phyloP scores from a whole-genome alignment of 305 asterid species.

The Nicotiana rustica region DNA sequence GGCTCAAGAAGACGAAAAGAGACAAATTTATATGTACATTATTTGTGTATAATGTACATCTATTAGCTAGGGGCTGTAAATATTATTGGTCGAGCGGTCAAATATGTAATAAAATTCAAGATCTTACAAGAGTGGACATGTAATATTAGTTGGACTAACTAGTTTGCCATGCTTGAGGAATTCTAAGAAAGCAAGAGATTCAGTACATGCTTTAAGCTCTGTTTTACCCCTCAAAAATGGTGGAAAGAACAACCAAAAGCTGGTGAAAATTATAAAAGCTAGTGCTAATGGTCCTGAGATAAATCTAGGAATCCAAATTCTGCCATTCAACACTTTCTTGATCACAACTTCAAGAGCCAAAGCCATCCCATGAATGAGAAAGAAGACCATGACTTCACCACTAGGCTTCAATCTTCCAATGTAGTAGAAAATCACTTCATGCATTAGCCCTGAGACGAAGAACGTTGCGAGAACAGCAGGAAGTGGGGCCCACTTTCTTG shows the following conservation, averaged over 20 bases:
- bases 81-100: too few species aligned
- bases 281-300: constrained; percentile 47
- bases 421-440: constrained; percentile 61
- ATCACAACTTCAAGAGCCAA: constrained; percentile 42
- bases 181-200: constrained; percentile 52
- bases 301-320: constrained; percentile 41
- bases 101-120: background rate
- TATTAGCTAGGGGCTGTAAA: too few species aligned
- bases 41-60: too few species aligned
- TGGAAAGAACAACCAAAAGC: constrained; percentile 69
- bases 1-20: too few species aligned
- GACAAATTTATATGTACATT: too few species aligned
- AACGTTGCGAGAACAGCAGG: constrained; percentile 56
- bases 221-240: constrained; percentile 52
- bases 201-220: constrained; percentile 57
- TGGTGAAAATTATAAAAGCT: constrained; percentile 46
- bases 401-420: constrained; percentile 54
- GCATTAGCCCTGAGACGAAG: constrained; percentile 68
- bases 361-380: constrained; percentile 55
- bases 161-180: constrained; percentile 43
- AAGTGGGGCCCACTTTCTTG: constrained; percentile 43
- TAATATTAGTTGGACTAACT: constrained; percentile 45
- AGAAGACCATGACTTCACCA: constrained; percentile 52
- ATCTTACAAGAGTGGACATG: constrained; percentile 47
- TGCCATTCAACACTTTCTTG: constrained; percentile 42